These are phyloP conservation scores for Didymosphaeria variabile DNA, from an alignment of 2,329 filamentous ascomycete species.

Conservation along the genomic window DNA sequence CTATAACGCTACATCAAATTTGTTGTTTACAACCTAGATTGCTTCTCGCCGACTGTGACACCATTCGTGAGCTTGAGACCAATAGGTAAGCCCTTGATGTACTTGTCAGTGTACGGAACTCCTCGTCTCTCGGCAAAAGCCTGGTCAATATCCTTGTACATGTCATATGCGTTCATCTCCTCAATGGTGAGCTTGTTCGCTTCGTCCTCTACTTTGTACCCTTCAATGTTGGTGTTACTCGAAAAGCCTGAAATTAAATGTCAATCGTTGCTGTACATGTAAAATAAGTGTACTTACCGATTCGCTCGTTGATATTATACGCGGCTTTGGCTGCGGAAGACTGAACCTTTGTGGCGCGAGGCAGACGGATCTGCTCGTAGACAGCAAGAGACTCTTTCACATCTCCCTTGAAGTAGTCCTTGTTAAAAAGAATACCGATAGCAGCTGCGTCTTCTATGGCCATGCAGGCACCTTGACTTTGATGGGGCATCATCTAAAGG, in stretches of 20 bases:
- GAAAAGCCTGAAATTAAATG: constrained; percentile 41
- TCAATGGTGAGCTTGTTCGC: constrained; percentile 70
- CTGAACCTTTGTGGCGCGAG: constrained; percentile 51
- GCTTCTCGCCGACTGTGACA: constrained; percentile 10
- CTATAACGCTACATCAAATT: background rate
- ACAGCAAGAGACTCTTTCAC: constrained; percentile 43
- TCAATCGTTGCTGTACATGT: background rate
- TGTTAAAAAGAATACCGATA: constrained; percentile 68
- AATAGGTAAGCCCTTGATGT: constrained; percentile 20
- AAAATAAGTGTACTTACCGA: constrained; percentile 47
- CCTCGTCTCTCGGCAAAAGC: constrained; percentile 26
- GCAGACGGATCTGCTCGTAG: constrained; percentile 49
- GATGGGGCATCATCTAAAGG: constrained; percentile 71
- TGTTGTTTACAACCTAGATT: background rate
- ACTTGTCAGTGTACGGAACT: constrained; percentile 15
- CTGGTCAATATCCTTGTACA: constrained; percentile 33
- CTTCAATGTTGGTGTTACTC: constrained; percentile 23
- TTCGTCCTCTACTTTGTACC: constrained; percentile 69
- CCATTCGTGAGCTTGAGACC: constrained; percentile 22
- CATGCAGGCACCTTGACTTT: constrained; percentile 74
- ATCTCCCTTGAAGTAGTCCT: constrained; percentile 52
- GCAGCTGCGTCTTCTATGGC: constrained; percentile 73
- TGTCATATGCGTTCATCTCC: constrained; percentile 65
- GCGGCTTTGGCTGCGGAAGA: constrained; percentile 47
- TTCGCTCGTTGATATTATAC: constrained; percentile 51